Evolutionary conservation across 768 basidiomycete genomes (phyloP).

Genomic region (Leccinum subgranulosum): DNA sequence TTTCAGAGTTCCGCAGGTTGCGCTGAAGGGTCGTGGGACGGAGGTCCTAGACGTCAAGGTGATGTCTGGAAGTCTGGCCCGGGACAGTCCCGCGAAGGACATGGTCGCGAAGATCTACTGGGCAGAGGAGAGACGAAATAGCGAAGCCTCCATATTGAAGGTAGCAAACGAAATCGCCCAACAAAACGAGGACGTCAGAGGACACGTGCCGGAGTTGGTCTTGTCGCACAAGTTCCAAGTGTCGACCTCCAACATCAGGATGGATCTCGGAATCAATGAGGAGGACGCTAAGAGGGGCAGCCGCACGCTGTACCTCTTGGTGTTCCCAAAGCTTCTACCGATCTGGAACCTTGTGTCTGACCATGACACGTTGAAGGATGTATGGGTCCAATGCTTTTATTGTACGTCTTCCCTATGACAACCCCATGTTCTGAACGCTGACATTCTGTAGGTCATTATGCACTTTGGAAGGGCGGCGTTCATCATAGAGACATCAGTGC

Average conservation of each 20-base stretch:
- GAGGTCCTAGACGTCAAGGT: neutral
- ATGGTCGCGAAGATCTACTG: neutral
- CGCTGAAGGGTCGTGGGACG: neutral
- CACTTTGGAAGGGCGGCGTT: slow-evolving; percentile 3
- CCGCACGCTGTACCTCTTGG: neutral
- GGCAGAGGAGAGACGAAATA: neutral
- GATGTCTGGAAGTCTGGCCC: neutral
- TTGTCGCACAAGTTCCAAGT: neutral
- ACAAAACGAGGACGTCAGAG: neutral
- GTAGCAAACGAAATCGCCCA: neutral
- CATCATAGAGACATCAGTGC: slow-evolving; percentile 14
- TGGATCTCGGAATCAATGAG: neutral
- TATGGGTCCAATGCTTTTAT: neutral
- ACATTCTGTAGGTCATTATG: slow-evolving; percentile 6
- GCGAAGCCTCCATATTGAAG: neutral
- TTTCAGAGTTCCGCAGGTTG: neutral
- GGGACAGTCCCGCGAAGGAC: neutral
- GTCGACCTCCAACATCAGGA: neutral
- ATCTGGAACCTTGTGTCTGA: neutral
- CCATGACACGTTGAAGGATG: neutral
- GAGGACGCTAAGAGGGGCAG: neutral
- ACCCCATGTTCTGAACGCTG: neutral
- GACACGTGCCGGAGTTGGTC: neutral
- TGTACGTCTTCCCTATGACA: neutral
- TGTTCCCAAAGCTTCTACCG: neutral